phyloP scores from a whole-genome alignment of 169 alveolate genomes.

The Toxoplasma gondii region DNA sequence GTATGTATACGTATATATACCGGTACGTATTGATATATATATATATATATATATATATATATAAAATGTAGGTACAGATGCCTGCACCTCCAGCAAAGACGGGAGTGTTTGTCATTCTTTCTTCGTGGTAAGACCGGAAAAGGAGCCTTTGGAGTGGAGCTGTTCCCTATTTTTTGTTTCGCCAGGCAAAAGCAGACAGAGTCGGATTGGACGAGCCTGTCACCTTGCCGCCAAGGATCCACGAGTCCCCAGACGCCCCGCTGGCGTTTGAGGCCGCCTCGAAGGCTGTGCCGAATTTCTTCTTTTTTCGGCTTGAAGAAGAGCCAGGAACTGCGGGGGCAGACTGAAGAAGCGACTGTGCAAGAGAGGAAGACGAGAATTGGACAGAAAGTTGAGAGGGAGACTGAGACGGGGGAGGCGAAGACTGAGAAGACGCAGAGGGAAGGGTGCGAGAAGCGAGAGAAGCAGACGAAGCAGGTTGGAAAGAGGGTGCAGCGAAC shows the following conservation, averaged over 20 bases:
- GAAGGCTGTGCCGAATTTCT: not conserved
- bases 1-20: too few species aligned
- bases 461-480: too few species aligned
- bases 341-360: not conserved
- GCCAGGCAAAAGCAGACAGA: too few species aligned
- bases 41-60: too few species aligned
- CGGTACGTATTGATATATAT: too few species aligned
- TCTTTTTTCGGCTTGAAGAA: not conserved
- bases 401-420: not conserved
- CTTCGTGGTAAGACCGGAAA: too few species aligned
- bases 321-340: not conserved
- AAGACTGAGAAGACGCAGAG: not conserved
- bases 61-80: not conserved
- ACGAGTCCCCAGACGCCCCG: not conserved
- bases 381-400: too few species aligned
- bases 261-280: not conserved
- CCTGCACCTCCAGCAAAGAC: not conserved
- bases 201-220: too few species aligned
- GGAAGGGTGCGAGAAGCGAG: not conserved
- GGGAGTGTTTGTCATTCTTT: not conserved
- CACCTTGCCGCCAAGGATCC: not conserved
- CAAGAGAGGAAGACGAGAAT: not conserved
- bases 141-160: too few species aligned
- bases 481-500: too few species aligned
- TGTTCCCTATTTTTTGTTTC: too few species aligned